These are phyloP conservation scores for Eurotiales sp. DNA, from an alignment of 2,329 filamentous ascomycete genomes.

Conservation along the genomic window DNA sequence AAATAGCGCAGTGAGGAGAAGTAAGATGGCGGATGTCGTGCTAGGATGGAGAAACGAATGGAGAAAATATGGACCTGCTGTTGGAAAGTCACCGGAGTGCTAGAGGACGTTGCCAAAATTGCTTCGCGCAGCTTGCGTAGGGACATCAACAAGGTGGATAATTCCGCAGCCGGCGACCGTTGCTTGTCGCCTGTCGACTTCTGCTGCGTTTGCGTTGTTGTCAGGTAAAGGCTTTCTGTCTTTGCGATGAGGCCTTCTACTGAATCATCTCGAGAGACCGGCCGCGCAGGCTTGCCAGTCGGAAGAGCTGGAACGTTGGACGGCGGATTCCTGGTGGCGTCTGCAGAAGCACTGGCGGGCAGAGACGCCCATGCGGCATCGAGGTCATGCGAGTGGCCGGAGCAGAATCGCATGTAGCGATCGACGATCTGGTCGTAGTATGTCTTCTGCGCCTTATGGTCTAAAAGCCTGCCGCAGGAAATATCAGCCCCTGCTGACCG, in stretches of 20 bases:
- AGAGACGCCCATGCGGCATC: constrained; percentile 71
- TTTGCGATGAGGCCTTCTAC: constrained; percentile 9
- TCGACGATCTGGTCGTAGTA: constrained; percentile 87
- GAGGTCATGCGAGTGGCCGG: constrained; percentile 68
- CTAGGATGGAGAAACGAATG: constrained; percentile 76
- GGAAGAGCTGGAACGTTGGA: constrained; percentile 8
- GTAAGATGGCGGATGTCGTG: constrained; percentile 81
- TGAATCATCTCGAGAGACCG: background rate
- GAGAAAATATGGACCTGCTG: constrained; percentile 90
- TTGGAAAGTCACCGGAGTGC: constrained; percentile 74
- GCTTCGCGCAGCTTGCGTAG: constrained; percentile 91
- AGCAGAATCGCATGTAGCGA: constrained; percentile 86
- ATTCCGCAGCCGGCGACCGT: constrained; percentile 54
- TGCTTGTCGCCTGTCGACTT: constrained; percentile 17
- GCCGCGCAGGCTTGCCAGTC: constrained; percentile 18
- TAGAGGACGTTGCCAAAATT: constrained; percentile 67
- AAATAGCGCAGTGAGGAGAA: constrained; percentile 81
- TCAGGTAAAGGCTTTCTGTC: constrained; percentile 6
- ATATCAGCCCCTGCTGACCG: constrained; percentile 10
- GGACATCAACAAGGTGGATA: constrained; percentile 73
- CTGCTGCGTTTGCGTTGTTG: background rate
- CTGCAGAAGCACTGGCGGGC: constrained; percentile 33
- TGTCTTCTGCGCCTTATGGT: constrained; percentile 72
- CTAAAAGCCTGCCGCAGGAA: constrained; percentile 55
- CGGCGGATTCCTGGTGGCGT: constrained; percentile 39